Evolutionary conservation across 1,284 basidiomycete genomes (phyloP), one percentile per base, ranked within the genome.

Genomic region (Cryptococcus maquisensis): DNA sequence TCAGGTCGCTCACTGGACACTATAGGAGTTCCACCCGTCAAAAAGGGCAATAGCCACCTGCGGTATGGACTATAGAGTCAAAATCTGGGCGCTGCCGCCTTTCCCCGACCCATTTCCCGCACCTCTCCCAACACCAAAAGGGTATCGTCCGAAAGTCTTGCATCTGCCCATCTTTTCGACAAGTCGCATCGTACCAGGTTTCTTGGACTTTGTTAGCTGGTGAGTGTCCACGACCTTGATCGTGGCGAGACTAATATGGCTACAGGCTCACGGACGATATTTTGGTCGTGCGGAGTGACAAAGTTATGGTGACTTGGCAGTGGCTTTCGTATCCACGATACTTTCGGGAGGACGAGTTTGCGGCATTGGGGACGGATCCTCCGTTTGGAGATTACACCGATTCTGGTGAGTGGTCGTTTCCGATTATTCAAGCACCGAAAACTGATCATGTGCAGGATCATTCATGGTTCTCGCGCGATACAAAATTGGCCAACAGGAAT

Each of bases 51-150:
- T 69, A 28, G 66, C 64, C 3, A 65, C 64, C 13, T 42, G 52
- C 4, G 55, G 61, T 10, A 23, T 50, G 10, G 67, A 69, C 39
- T 55, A 60, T 41, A 35, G 37, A 4, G 60, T 64, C 49, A 64
- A 66, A 26, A 65, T 69, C 21, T 69, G 67, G 67, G 46, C 63
- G n/a, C 44, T 69, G 8, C 64, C 64, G 7, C 39, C 56, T 8
- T 55, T 66, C 3, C 67, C 67, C 2, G 44, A 51, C 21, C 53
- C 61, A 1, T 24, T 16, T 7, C 24, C 45, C 8, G 21, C 15
- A 4, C 36, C 47, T 1, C n/a, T 35, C 8, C 51, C 55, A n/a
- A 60, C 59, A 15, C 53, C 52, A 9, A 36, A 16, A 35, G 61
- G 63, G 0, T 65, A 67, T 56, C 59, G 63, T 20, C 59, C 67